Percentiles rank a stretch among this genome's conserved stretches.
phyloP scores from a whole-genome alignment of 495 filamentous ascomycete species.

The Neurospora sp. region DNA sequence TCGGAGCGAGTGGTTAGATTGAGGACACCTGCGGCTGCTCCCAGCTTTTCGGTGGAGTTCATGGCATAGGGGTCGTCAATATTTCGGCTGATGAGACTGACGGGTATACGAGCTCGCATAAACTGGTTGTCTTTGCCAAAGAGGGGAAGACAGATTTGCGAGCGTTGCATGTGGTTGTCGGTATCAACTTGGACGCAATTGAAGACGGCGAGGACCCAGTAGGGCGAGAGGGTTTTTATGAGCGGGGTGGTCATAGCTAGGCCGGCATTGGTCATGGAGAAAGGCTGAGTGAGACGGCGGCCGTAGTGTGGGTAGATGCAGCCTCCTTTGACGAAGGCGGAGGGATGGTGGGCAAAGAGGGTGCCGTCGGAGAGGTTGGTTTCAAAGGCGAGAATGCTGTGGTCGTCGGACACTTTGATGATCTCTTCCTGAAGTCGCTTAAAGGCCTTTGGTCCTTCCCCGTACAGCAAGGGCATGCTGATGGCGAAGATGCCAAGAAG shows the following conservation, averaged over 20 bases:
- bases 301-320: constrained; percentile 8
- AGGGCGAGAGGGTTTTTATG: constrained; percentile 17
- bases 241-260: constrained; percentile 16
- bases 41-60: not conserved
- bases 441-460: constrained; percentile 26
- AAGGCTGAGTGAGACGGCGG: constrained; percentile 9
- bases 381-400: constrained; percentile 16
- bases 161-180: constrained; percentile 1
- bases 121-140: constrained; percentile 16
- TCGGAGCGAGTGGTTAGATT: constrained; percentile 9
- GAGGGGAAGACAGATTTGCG: constrained; percentile 13
- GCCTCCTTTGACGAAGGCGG: constrained; percentile 1
- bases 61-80: not conserved
- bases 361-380: constrained; percentile 6
- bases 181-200: constrained; percentile 16
- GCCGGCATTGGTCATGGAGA: constrained; percentile 19
- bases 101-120: constrained; percentile 15
- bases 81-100: constrained; percentile 9
- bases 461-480: constrained; percentile 36
- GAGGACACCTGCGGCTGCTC: constrained; percentile 5
- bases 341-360: constrained; percentile 15
- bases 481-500: constrained; percentile 35
- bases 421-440: constrained; percentile 20
- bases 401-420: constrained; percentile 12
- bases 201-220: constrained; percentile 17